Evolutionary conservation across 148 eudicot genomes (phyloP).

Genomic region (Rhododendron kiyosumense): DNA sequence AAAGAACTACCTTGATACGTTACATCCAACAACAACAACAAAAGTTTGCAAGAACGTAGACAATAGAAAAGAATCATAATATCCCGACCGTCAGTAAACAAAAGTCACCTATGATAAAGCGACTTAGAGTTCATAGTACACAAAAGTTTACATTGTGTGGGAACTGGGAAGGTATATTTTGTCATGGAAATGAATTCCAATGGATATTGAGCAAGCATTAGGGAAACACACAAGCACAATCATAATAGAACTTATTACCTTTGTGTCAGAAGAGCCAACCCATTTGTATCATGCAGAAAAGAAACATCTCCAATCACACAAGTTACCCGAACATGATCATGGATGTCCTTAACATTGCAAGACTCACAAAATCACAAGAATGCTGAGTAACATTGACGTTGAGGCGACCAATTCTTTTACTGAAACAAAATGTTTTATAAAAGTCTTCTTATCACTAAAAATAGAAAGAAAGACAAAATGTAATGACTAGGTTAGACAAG

Average conservation of each 20-base stretch:
- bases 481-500: not conserved
- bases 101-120: not conserved
- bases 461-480: not conserved
- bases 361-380: not conserved
- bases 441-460: not conserved
- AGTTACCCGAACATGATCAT: slow-evolving; percentile 48
- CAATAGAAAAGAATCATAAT: not conserved
- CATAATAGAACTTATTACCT: slow-evolving; percentile 31
- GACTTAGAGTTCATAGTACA: not conserved
- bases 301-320: slow-evolving; percentile 89
- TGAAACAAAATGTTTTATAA: not conserved
- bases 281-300: slow-evolving; percentile 94
- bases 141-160: not conserved
- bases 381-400: not conserved
- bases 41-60: not conserved
- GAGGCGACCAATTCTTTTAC: not conserved
- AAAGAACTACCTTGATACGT: not conserved
- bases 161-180: not conserved
- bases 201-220: not conserved
- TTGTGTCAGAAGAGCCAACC: slow-evolving; percentile 65
- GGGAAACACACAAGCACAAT: not conserved
- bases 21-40: not conserved
- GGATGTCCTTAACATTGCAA: not conserved
- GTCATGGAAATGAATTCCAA: not conserved
- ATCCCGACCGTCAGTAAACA: not conserved